These are phyloP conservation scores for Nakaseomyces nivariensis DNA, from an alignment of 1,139 yeast genomes.

Conservation along the genomic window DNA sequence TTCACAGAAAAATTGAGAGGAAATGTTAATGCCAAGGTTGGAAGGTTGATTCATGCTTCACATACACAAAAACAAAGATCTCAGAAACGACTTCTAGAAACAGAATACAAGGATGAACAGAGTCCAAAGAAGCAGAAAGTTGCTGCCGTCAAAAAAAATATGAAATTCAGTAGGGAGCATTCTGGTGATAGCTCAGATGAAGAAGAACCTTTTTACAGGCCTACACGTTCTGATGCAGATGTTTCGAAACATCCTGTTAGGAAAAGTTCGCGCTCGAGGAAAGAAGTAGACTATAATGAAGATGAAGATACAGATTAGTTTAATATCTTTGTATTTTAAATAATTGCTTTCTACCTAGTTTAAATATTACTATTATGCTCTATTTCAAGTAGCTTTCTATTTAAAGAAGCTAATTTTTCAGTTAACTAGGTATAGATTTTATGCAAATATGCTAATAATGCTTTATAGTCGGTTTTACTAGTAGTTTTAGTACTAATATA, in stretches of 20 bases:
- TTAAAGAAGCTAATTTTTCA: background rate
- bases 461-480: background rate
- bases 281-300: conserved; percentile 36
- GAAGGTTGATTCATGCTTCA: conserved; percentile 20
- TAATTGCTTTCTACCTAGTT: conserved; percentile 1
- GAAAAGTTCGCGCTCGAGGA: conserved; percentile 37
- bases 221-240: conserved; percentile 7
- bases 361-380: background rate
- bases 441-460: background rate
- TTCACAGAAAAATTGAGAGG: conserved; percentile 15
- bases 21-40: conserved; percentile 23
- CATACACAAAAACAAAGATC: conserved; percentile 25
- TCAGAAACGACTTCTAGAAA: conserved; percentile 24
- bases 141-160: background rate
- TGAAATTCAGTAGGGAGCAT: background rate
- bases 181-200: conserved; percentile 2
- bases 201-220: background rate
- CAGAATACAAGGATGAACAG: conserved; percentile 14
- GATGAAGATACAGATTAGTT: conserved; percentile 12
- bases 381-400: background rate
- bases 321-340: background rate
- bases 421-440: background rate
- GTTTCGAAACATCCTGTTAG: conserved; percentile 27
- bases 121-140: conserved; percentile 3
- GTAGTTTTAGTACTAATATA: background rate